Evolutionary conservation across 768 basidiomycete species (phyloP).

Genomic region (Lepiota venenata): DNA sequence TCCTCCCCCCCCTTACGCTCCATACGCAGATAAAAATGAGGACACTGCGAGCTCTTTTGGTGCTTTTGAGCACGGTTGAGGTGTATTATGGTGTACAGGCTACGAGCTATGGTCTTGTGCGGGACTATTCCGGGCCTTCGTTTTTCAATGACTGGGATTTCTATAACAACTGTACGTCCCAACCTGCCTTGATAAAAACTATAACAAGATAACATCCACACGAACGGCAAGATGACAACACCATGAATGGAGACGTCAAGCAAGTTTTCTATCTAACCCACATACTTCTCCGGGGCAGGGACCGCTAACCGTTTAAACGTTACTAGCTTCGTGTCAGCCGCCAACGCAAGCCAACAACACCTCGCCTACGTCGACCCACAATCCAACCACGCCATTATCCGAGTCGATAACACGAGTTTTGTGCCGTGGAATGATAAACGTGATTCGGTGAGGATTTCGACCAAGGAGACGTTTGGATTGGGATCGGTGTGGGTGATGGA

Average conservation of each 20-base stretch:
- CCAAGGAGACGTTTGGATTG: constrained; percentile 47
- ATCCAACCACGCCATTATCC: constrained; percentile 69
- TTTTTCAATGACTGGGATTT: constrained; percentile 14
- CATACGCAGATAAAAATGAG: too few species aligned
- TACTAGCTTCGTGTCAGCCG: constrained; percentile 48
- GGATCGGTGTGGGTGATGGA: constrained; percentile 63
- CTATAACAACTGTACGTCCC: constrained; percentile 10
- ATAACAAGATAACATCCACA: not conserved
- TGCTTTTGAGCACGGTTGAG: too few species aligned
- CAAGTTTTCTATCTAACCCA: too few species aligned
- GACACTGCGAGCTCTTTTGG: too few species aligned
- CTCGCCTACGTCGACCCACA: constrained; percentile 56
- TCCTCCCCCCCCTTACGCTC: too few species aligned
- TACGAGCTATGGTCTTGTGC: not conserved
- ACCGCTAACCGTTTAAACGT: too few species aligned
- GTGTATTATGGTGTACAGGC: not conserved
- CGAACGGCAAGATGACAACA: not conserved
- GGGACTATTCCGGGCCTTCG: constrained; percentile 10
- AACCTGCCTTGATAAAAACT: too few species aligned
- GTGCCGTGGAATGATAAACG: constrained; percentile 56
- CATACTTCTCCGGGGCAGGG: too few species aligned
- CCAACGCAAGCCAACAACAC: constrained; percentile 25
- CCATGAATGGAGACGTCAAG: constrained; percentile 11
- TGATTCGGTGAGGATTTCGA: constrained; percentile 59
- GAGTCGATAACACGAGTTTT: constrained; percentile 62